Evolutionary conservation across 805 yeast species (phyloP).

Genomic region (Candida namnaoensis): DNA sequence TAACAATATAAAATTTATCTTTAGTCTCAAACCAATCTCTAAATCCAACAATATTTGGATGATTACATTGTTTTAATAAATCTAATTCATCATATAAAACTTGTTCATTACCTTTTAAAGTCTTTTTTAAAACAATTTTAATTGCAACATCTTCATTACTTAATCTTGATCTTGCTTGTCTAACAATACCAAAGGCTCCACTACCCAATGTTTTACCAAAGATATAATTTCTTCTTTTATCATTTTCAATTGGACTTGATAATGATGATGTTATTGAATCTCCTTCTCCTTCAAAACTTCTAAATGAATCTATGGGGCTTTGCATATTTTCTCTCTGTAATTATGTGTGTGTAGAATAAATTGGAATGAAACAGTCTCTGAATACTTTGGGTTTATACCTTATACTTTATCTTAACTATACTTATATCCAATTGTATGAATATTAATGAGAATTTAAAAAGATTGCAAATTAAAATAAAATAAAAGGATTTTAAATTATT

Average conservation of each 20-base stretch:
- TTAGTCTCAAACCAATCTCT: constrained; percentile 83
- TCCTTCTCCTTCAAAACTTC: too few species aligned
- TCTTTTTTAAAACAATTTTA: constrained; percentile 74
- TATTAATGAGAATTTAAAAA: too few species aligned
- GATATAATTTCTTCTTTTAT: constrained; percentile 65
- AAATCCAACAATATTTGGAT: constrained; percentile 79
- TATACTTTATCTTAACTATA: too few species aligned
- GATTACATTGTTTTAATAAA: constrained; percentile 52
- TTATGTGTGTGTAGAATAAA: too few species aligned
- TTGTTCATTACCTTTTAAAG: constrained; percentile 62
- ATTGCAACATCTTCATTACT: constrained; percentile 69
- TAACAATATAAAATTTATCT: constrained; percentile 82
- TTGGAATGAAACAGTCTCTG: too few species aligned
- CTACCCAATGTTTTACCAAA: constrained; percentile 86
- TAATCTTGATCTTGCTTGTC: constrained; percentile 46
- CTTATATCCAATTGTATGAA: too few species aligned
- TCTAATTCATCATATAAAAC: constrained; percentile 68
- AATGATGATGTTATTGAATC: too few species aligned
- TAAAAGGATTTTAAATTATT: too few species aligned
- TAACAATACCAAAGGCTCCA: constrained; percentile 85
- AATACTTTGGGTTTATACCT: too few species aligned
- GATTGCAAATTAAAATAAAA: too few species aligned
- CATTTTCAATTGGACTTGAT: background rate
- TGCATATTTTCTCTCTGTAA: too few species aligned
- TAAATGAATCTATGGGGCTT: too few species aligned